Percentiles rank a stretch among this genome's conserved stretches.
phyloP scores from a whole-genome alignment of 305 asterid genomes.

The Fraxinus latifolia region DNA sequence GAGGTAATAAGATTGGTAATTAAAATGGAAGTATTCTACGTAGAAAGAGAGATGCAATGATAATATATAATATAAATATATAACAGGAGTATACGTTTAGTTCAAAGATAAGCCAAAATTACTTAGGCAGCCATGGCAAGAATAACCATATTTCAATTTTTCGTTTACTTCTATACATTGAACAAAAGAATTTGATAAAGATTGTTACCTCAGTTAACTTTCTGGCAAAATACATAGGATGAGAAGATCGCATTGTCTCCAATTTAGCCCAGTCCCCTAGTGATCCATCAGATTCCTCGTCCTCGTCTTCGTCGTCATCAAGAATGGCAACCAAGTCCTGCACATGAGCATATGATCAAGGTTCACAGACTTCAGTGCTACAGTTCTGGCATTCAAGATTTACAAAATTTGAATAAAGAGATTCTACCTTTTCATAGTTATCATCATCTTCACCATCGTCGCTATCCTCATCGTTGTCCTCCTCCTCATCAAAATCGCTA shows the following conservation, averaged over 20 bases:
- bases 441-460: too few species aligned
- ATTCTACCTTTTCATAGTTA: too few species aligned
- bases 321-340: constrained; percentile 85
- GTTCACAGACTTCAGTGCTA: constrained; percentile 23
- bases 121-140: constrained; percentile 7
- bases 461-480: constrained; percentile 21
- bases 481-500: constrained; percentile 53
- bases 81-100: background rate
- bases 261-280: constrained; percentile 77
- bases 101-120: background rate
- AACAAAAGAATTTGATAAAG: constrained; percentile 9
- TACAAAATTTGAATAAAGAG: background rate
- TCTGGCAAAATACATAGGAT: constrained; percentile 90
- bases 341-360: constrained; percentile 29
- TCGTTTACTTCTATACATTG: background rate
- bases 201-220: constrained; percentile 64
- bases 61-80: background rate
- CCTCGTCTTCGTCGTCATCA: constrained; percentile 66
- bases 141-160: constrained; percentile 11
- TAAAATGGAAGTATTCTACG: background rate
- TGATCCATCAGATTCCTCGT: constrained; percentile 41
- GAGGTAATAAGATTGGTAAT: background rate
- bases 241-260: constrained; percentile 90
- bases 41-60: background rate
- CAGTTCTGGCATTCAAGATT: constrained; percentile 11